Percentiles rank a stretch among this genome's conserved stretches.
Conservation (phyloP, 345 rosid species). For the Durio zibethinus region DNA sequence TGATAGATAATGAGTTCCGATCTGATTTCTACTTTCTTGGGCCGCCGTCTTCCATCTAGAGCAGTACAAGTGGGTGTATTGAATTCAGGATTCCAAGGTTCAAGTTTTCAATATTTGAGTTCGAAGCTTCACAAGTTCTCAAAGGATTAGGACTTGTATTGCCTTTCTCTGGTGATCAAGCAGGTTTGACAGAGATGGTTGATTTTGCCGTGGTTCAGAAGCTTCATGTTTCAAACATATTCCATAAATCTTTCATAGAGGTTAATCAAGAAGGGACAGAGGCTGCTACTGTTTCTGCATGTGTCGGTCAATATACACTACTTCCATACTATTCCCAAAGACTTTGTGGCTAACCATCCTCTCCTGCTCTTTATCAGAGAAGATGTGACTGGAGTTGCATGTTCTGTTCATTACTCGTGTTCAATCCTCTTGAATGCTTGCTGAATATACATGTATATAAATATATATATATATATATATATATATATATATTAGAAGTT, state of each 20-base stretch:
- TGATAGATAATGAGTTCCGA: conserved; percentile 13
- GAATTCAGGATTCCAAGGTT: conserved; percentile 29
- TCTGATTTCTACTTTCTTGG: conserved; percentile 18
- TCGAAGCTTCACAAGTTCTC: conserved; percentile 25
- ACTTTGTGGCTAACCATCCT: conserved; percentile 77
- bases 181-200: conserved; percentile 27
- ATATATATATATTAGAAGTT: too few relatives aligned
- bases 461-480: too few relatives aligned
- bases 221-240: conserved; percentile 19
- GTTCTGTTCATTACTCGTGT: conserved; percentile 59
- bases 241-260: conserved; percentile 36
- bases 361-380: conserved; percentile 61
- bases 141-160: conserved; percentile 22
- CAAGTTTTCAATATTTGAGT: conserved; percentile 26
- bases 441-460: too few relatives aligned
- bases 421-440: conserved; percentile 19
- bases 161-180: conserved; percentile 19
- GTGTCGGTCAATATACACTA: too few relatives aligned
- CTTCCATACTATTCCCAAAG: too few relatives aligned
- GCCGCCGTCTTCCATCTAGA: background rate
- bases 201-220: background rate
- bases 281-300: conserved; percentile 28
- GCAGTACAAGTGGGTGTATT: conserved; percentile 13
- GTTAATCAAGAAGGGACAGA: conserved; percentile 40
- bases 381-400: conserved; percentile 52